phyloP scores from a whole-genome alignment of 129 eudicot species.

The Tagetes erecta region DNA sequence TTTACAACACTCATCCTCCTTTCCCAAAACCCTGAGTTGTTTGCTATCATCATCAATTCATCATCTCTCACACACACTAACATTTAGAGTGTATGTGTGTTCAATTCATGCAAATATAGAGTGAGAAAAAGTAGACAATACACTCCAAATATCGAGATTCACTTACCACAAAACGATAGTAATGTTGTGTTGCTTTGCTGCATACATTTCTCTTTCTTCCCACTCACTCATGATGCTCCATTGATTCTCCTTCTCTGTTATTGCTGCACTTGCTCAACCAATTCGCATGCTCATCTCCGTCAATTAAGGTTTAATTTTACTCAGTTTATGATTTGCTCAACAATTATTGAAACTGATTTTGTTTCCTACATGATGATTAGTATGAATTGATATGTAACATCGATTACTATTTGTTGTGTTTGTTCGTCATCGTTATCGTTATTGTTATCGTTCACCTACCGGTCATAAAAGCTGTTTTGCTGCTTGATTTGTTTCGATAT shows the following conservation, averaged over 20 bases:
- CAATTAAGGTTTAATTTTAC: constrained; percentile 17
- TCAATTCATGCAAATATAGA: constrained; percentile 38
- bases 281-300: constrained; percentile 22
- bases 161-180: constrained; percentile 23
- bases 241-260: constrained; percentile 9
- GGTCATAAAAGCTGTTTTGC: constrained; percentile 5
- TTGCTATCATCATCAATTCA: constrained; percentile 9
- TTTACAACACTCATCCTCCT: not conserved
- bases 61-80: constrained; percentile 14
- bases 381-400: not conserved
- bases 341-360: not conserved
- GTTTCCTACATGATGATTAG: not conserved
- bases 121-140: constrained; percentile 36
- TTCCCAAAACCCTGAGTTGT: constrained; percentile 14
- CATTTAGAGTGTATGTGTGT: not conserved
- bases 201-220: constrained; percentile 30
- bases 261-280: constrained; percentile 15
- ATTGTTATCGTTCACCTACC: constrained; percentile 17
- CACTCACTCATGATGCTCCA: constrained; percentile 15
- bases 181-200: not conserved
- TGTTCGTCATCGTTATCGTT: not conserved
- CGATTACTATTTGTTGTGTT: constrained; percentile 1
- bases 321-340: not conserved
- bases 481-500: constrained; percentile 11
- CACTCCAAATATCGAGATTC: constrained; percentile 33